Conservation (phyloP, 129 eudicot genomes). For the Smallanthus sonchifolius region DNA sequence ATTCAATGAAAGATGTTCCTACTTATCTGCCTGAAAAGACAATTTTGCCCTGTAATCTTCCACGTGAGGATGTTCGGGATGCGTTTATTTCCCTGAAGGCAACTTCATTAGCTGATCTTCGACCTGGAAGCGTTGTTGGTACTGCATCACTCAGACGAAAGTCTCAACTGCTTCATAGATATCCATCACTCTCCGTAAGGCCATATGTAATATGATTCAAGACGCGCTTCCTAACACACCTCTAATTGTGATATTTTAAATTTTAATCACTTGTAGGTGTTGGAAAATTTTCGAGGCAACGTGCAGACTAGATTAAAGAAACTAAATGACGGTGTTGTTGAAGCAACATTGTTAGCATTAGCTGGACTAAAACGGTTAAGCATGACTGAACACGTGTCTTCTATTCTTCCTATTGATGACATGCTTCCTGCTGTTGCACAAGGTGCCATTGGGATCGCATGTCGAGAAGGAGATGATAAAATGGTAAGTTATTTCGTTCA, state of each 20-base stretch:
- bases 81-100: conserved; percentile 82
- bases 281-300: conserved; percentile 86
- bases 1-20: conserved; percentile 99
- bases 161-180: conserved; percentile 80
- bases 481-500: conserved; percentile 46
- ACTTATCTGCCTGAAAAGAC: conserved; percentile 90
- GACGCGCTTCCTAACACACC: neutral
- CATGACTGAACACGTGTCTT: conserved; percentile 78
- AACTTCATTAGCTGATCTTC: conserved; percentile 73
- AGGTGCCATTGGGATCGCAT: conserved; percentile 94
- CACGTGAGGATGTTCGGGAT: conserved; percentile 93
- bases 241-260: neutral
- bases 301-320: conserved; percentile 92
- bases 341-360: conserved; percentile 82
- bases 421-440: conserved; percentile 94
- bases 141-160: conserved; percentile 93
- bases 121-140: conserved; percentile 78
- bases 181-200: conserved; percentile 78
- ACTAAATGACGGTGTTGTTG: conserved; percentile 74
- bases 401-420: conserved; percentile 73
- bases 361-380: conserved; percentile 82
- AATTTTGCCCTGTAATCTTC: conserved; percentile 89
- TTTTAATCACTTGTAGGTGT: conserved; percentile 40
- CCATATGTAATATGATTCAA: neutral
- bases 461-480: conserved; percentile 73